Evolutionary conservation across 2,329 filamentous ascomycete species (phyloP).

Genomic region (Alternaria brassicicola): DNA sequence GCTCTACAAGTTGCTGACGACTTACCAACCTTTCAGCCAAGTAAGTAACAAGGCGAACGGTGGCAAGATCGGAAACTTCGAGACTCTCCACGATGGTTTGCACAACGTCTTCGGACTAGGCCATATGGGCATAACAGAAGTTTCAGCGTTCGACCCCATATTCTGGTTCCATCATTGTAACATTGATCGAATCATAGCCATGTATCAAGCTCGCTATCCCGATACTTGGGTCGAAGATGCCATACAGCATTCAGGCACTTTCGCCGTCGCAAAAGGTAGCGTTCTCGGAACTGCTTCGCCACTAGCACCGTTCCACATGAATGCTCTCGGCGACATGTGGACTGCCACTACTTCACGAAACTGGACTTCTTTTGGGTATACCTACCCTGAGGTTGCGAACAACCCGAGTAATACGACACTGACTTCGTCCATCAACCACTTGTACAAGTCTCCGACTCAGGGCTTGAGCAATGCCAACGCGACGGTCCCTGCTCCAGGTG

Average conservation of each 20-base stretch:
- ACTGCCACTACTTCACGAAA: slow-evolving; percentile 34
- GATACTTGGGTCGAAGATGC: slow-evolving; percentile 41
- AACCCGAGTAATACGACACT: slow-evolving; percentile 37
- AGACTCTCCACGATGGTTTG: slow-evolving; percentile 41
- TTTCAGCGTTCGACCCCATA: slow-evolving; percentile 41
- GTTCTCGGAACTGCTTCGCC: slow-evolving; percentile 28
- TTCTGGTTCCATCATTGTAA: slow-evolving; percentile 45
- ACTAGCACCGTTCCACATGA: slow-evolving; percentile 43
- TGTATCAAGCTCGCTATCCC: slow-evolving; percentile 40
- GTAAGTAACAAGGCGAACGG: slow-evolving; percentile 43
- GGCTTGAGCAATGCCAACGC: slow-evolving; percentile 32
- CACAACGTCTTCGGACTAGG: slow-evolving; percentile 52
- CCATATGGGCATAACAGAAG: slow-evolving; percentile 41
- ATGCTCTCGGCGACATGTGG: slow-evolving; percentile 40
- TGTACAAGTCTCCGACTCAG: slow-evolving; percentile 36
- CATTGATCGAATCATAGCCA: slow-evolving; percentile 35
- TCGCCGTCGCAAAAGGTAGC: slow-evolving; percentile 25
- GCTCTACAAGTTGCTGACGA: slow-evolving; percentile 42
- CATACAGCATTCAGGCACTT: slow-evolving; percentile 32
- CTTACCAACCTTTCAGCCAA: slow-evolving; percentile 40
- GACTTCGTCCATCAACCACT: slow-evolving; percentile 32
- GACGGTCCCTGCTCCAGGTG: slow-evolving; percentile 9
- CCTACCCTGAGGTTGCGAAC: slow-evolving; percentile 39
- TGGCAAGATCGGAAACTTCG: slow-evolving; percentile 41
- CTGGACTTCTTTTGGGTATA: slow-evolving; percentile 44